Percentiles rank a stretch among this genome's conserved stretches.
These are phyloP conservation scores for Gnomoniopsis smithogilvyi DNA, from an alignment of 2,329 filamentous ascomycete genomes.

Conservation along the genomic window DNA sequence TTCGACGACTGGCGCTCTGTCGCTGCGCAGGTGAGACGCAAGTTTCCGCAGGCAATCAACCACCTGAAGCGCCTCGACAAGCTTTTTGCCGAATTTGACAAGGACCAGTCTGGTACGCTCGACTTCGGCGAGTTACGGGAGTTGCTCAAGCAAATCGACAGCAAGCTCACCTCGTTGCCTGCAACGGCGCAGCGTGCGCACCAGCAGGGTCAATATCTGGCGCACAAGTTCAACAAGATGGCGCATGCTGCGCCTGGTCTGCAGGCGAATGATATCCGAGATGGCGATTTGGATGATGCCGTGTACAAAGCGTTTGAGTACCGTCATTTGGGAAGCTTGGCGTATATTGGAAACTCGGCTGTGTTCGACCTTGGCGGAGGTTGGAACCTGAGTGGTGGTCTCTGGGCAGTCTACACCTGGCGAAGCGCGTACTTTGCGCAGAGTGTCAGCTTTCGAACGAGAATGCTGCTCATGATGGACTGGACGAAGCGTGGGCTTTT, in stretches of 20 bases:
- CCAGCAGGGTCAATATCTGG: constrained; percentile 92
- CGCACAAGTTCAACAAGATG: constrained; percentile 89
- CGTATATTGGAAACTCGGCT: constrained; percentile 94
- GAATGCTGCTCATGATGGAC: constrained; percentile 91
- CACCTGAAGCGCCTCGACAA: constrained; percentile 88
- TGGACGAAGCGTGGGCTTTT: constrained; percentile 97
- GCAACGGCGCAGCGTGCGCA: constrained; percentile 95
- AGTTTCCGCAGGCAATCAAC: constrained; percentile 85
- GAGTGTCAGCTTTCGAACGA: constrained; percentile 88
- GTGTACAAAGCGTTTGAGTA: constrained; percentile 96
- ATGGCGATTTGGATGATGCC: constrained; percentile 88
- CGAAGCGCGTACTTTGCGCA: constrained; percentile 95
- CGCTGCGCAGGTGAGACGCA: constrained; percentile 76
- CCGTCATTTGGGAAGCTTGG: constrained; percentile 83
- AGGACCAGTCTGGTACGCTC: constrained; percentile 86
- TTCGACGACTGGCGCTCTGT: constrained; percentile 88
- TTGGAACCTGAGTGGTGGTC: constrained; percentile 73
- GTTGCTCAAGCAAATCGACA: constrained; percentile 88
- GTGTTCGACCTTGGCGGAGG: constrained; percentile 86
- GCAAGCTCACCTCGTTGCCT: constrained; percentile 88
- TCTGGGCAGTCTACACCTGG: constrained; percentile 96
- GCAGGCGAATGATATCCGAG: constrained; percentile 72
- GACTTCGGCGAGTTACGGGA: constrained; percentile 91
- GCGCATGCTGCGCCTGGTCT: constrained; percentile 74
- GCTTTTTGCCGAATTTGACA: constrained; percentile 89